Evolutionary conservation across 2,329 filamentous ascomycete species (phyloP).

Genomic region (Corynespora cassiicola): DNA sequence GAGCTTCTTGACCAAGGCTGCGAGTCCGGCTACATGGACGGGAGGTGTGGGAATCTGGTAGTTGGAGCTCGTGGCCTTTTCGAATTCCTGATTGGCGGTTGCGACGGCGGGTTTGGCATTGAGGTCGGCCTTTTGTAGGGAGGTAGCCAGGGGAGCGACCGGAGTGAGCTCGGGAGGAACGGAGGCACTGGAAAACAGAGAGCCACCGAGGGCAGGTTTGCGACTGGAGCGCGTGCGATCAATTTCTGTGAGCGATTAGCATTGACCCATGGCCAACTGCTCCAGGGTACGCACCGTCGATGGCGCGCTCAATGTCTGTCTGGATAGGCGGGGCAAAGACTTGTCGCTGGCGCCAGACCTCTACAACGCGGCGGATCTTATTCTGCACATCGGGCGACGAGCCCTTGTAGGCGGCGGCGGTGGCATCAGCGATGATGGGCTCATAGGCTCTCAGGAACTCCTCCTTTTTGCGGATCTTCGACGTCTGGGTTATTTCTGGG

Average conservation of each 20-base stretch:
- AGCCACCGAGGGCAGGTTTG: slow-evolving; percentile 68
- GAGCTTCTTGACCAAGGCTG: slow-evolving; percentile 86
- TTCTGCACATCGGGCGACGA: slow-evolving; percentile 81
- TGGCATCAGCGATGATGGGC: slow-evolving; percentile 90
- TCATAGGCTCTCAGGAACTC: slow-evolving; percentile 94
- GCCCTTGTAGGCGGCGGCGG: slow-evolving; percentile 87
- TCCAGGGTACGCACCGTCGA: slow-evolving; percentile 69
- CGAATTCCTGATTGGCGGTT: slow-evolving; percentile 80
- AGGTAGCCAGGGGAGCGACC: slow-evolving; percentile 76
- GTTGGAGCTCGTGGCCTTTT: slow-evolving; percentile 78
- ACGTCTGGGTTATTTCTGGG: slow-evolving; percentile 92
- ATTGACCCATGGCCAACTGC: not conserved
- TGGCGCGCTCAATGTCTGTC: slow-evolving; percentile 76
- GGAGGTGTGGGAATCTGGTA: slow-evolving; percentile 77
- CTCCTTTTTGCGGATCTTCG: slow-evolving; percentile 87
- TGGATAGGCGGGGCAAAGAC: slow-evolving; percentile 87
- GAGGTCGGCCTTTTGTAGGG: slow-evolving; percentile 74
- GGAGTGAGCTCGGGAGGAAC: slow-evolving; percentile 79
- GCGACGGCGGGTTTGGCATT: slow-evolving; percentile 71
- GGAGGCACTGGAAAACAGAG: slow-evolving; percentile 69
- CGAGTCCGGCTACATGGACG: slow-evolving; percentile 88
- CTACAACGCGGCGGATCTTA: slow-evolving; percentile 86
- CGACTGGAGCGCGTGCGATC: slow-evolving; percentile 62
- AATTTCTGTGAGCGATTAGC: slow-evolving; percentile 51
- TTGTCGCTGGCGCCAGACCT: slow-evolving; percentile 87